A percentile compares a stretch with the other conserved stretches of the same genome.
These are phyloP conservation scores for Rosa hybrid DNA, from an alignment of 331 rosid species.

Conservation along the genomic window DNA sequence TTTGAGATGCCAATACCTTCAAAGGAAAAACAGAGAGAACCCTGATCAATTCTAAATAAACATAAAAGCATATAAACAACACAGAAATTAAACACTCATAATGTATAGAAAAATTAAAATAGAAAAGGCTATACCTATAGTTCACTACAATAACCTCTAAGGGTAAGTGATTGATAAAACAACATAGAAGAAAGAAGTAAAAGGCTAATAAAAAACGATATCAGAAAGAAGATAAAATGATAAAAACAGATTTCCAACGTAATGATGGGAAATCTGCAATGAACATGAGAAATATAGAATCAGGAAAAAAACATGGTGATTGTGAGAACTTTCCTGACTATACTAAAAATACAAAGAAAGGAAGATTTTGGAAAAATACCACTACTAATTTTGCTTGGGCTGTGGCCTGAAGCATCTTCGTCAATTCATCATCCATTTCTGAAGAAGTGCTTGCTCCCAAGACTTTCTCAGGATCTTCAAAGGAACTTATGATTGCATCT, in stretches of 20 bases:
- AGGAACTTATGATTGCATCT: constrained; percentile 77
- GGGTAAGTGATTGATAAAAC: too few species aligned
- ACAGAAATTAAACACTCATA: neutral
- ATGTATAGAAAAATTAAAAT: neutral
- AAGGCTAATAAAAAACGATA: neutral
- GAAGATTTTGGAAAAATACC: neutral
- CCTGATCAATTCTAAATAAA: neutral
- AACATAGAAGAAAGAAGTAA: neutral
- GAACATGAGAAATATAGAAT: too few species aligned
- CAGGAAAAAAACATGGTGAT: neutral
- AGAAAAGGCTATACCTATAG: neutral
- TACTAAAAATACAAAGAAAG: neutral
- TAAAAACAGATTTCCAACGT: too few species aligned
- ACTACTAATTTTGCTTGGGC: constrained; percentile 59
- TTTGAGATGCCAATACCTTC: constrained; percentile 94
- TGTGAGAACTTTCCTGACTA: neutral
- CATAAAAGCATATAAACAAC: neutral
- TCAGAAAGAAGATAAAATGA: neutral
- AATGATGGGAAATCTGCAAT: too few species aligned
- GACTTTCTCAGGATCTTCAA: constrained; percentile 96
- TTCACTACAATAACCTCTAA: neutral
- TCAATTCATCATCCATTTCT: constrained; percentile 94
- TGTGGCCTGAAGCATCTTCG: constrained; percentile 96
- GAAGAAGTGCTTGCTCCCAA: constrained; percentile 90
- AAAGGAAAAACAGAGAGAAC: neutral